Evolutionary conservation across 208 protist genomes (phyloP).

Genomic region (Crithidia expoeki): DNA sequence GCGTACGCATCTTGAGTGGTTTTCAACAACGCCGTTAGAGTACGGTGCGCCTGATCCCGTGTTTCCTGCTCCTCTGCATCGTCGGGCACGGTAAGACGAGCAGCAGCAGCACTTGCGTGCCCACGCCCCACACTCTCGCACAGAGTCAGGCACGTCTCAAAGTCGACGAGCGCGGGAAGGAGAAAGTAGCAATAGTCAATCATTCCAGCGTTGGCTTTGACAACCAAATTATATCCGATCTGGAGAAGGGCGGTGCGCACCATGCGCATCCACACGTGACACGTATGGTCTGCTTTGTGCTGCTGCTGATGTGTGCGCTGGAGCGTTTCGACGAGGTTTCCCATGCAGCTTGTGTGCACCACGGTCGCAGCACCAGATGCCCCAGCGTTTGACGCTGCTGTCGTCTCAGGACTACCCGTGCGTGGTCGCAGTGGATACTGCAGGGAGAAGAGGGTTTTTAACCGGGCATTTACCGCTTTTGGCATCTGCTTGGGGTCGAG

Average conservation of each 20-base stretch:
- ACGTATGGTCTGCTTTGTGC: not conserved
- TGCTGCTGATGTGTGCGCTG: constrained; percentile 7
- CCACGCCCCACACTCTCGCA: constrained; percentile 16
- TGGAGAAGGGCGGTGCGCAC: constrained; percentile 24
- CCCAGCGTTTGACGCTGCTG: not conserved
- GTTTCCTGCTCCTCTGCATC: not conserved
- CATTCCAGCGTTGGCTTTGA: constrained; percentile 21
- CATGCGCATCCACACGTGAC: constrained; percentile 7
- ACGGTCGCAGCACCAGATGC: not conserved
- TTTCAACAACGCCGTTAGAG: constrained; percentile 2
- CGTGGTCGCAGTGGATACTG: not conserved
- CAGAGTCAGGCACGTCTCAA: constrained; percentile 19
- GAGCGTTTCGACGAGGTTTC: constrained; percentile 10
- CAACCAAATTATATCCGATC: constrained; percentile 33
- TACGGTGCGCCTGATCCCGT: constrained; percentile 9
- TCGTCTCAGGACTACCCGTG: not conserved
- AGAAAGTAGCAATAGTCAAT: constrained; percentile 38
- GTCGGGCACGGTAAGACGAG: too few relatives aligned
- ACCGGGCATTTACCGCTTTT: constrained; percentile 13
- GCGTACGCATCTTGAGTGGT: not conserved
- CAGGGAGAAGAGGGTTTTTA: constrained; percentile 10
- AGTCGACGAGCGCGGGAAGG: constrained; percentile 25
- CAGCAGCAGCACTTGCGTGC: not conserved
- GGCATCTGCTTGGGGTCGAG: constrained; percentile 37
- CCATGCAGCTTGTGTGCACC: constrained; percentile 18